Evolutionary conservation across 2,329 filamentous ascomycete genomes (phyloP), one percentile per base, ranked within the genome.

Genomic region (Ilyonectria sp.): DNA sequence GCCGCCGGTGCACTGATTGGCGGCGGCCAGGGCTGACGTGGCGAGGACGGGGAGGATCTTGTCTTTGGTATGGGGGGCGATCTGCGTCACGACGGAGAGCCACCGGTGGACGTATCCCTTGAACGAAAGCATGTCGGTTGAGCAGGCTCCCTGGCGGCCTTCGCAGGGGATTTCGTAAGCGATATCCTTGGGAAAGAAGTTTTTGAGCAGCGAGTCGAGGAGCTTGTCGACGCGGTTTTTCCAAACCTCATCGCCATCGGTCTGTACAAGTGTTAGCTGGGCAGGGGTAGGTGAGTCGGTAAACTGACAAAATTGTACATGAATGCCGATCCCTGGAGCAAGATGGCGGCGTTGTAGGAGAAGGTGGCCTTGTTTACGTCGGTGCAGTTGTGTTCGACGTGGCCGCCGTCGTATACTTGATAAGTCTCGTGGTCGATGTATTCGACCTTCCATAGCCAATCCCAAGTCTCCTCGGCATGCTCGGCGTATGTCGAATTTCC

Each of bases 141-240:
- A 91, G 83, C 93, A 95, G 21, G 82, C 86, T 23, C 76, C 80
- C 3, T 85, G 81, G 31, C 77, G 73, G 37, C 76, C 74, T 72
- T 94, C 92, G 81, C 93, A 95, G 13, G 89, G 84, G 3, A 88
- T 80, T 79, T 95, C 93, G 63, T 83, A 89, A 72, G 92, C 89
- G 71, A 92, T 84, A 47, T 85, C 85, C 15, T 88, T 79, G 47
- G 83, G 83, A 80, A 89, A 89, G 79, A 90, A 90, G 67, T 83
- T 79, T n/a, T 81, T 75, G 19, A 86, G 67, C 1, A 85, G 81
- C 4, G 82, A 83, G 10, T 85, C 82, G 5, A 91, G 76, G 11
- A 93, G 85, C 13, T 85, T 86, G 46, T 89, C 80, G 44, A 91
- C 75, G 2, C 87, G 86, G 0, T 78, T 76, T 52, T 84, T 83